These are phyloP conservation scores for Agastache rugosa DNA, from an alignment of 257 asterid species.

Conservation along the genomic window DNA sequence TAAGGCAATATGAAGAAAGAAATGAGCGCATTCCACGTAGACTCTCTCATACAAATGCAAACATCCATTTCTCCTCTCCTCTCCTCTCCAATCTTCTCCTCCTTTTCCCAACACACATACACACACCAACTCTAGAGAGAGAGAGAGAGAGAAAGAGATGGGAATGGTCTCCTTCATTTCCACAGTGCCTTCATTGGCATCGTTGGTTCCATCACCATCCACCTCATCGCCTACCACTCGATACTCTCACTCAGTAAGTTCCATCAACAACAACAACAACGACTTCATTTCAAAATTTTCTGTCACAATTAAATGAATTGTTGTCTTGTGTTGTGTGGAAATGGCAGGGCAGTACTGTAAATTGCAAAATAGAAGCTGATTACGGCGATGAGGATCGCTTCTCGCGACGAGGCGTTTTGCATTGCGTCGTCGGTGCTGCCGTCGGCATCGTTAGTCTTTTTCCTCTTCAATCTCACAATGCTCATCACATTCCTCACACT, in stretches of 20 bases:
- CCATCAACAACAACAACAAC: not conserved
- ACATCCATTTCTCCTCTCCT: not conserved
- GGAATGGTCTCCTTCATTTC: constrained; percentile 74
- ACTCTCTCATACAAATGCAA: not conserved
- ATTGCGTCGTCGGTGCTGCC: constrained; percentile 70
- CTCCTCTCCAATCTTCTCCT: not conserved
- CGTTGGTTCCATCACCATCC: constrained; percentile 48
- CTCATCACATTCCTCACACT: not conserved
- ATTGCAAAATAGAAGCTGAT: constrained; percentile 58
- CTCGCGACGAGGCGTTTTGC: constrained; percentile 70
- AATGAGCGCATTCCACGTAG: constrained; percentile 34
- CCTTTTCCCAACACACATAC: not conserved
- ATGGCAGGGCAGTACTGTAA: constrained; percentile 48
- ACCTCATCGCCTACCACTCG: constrained; percentile 35
- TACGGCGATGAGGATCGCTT: constrained; percentile 44
- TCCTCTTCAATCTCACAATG: not conserved
- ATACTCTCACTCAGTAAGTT: constrained; percentile 51
- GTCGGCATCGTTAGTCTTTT: constrained; percentile 63
- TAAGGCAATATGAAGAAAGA: constrained; percentile 38
- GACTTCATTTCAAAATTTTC: too few species aligned
- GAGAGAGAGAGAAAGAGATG: constrained; percentile 29
- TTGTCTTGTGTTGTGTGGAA: not conserved
- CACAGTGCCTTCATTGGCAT: constrained; percentile 62
- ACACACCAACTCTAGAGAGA: not conserved
- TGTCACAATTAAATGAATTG: too few species aligned